A percentile compares a stretch with the other conserved stretches of the same genome.
phyloP scores from a whole-genome alignment of 1,139 yeast species.

The Pichia sorboxylosa region DNA sequence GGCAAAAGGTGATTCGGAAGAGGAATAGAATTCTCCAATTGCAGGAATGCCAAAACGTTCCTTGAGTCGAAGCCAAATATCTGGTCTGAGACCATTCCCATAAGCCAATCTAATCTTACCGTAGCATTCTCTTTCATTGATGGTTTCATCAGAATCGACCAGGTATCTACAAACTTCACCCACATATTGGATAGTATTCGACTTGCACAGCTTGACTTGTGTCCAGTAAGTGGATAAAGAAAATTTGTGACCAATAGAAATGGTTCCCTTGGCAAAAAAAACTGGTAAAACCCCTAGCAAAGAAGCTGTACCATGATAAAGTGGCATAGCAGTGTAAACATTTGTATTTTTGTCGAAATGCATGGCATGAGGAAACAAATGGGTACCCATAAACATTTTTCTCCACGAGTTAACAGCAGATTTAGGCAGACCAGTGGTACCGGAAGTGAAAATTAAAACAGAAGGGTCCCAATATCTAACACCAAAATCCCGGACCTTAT shows the following conservation, averaged over 20 bases:
- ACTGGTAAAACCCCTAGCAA: slow-evolving; percentile 75
- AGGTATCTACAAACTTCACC: slow-evolving; percentile 93
- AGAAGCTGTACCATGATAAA: slow-evolving; percentile 91
- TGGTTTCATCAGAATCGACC: slow-evolving; percentile 42
- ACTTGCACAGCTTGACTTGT: slow-evolving; percentile 58
- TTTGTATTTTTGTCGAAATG: slow-evolving; percentile 43
- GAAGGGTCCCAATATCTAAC: slow-evolving; percentile 54
- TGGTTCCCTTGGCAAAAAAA: slow-evolving; percentile 51
- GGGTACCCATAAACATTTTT: slow-evolving; percentile 61
- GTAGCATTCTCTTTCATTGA: slow-evolving; percentile 42
- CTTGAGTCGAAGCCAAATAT: slow-evolving; percentile 79
- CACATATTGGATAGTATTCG: slow-evolving; percentile 84
- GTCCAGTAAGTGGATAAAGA: slow-evolving; percentile 86
- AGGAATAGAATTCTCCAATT: slow-evolving; percentile 87
- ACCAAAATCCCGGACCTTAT: slow-evolving; percentile 42
- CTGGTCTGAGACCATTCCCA: slow-evolving; percentile 91
- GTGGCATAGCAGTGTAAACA: slow-evolving; percentile 87
- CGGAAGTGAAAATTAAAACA: slow-evolving; percentile 78
- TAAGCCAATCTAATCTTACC: slow-evolving; percentile 66
- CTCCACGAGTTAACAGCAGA: slow-evolving; percentile 93
- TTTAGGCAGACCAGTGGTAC: slow-evolving; percentile 92
- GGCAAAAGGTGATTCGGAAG: slow-evolving; percentile 89
- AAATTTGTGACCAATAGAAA: slow-evolving; percentile 72
- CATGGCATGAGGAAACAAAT: slow-evolving; percentile 60
- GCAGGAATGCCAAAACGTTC: slow-evolving; percentile 60